These are phyloP conservation scores for Hericium coralloides DNA, from an alignment of 768 basidiomycete genomes.

Conservation along the genomic window DNA sequence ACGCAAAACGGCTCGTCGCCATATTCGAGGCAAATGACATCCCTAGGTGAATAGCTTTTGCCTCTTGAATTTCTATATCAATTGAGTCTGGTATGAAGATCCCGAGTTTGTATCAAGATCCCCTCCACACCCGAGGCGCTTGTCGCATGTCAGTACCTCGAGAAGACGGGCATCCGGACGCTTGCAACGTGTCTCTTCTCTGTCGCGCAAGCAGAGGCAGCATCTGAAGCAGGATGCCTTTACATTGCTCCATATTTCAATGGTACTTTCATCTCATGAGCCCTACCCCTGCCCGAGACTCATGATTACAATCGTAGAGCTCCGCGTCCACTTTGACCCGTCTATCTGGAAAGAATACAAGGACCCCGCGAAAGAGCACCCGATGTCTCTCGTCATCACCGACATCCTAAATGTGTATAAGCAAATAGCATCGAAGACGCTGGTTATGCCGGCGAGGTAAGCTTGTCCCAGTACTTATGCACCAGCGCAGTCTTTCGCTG, in stretches of 20 bases:
- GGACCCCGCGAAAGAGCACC: slow-evolving; percentile 31
- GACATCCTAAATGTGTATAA: slow-evolving; percentile 31
- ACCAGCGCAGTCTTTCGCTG: neutral
- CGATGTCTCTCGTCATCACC: slow-evolving; percentile 31
- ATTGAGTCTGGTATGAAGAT: slow-evolving; percentile 17
- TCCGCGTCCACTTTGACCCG: slow-evolving; percentile 38
- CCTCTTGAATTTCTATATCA: neutral
- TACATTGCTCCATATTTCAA: slow-evolving; percentile 53
- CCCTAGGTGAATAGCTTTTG: slow-evolving; percentile 22
- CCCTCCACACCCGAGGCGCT: slow-evolving; percentile 45
- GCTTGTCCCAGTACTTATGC: neutral
- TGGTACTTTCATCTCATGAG: slow-evolving; percentile 21
- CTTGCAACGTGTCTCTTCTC: slow-evolving; percentile 48
- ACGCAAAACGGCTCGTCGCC: slow-evolving; percentile 32
- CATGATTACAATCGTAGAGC: slow-evolving; percentile 21
- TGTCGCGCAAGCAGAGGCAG: slow-evolving; percentile 46
- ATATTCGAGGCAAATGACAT: slow-evolving; percentile 36
- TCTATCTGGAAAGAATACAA: slow-evolving; percentile 30
- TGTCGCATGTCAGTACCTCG: slow-evolving; percentile 37
- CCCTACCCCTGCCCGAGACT: neutral
- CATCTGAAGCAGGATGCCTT: slow-evolving; percentile 41
- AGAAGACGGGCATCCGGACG: slow-evolving; percentile 38
- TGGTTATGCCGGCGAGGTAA: slow-evolving; percentile 44
- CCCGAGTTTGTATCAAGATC: slow-evolving; percentile 51
- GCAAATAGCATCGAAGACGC: slow-evolving; percentile 27